phyloP scores from a whole-genome alignment of 345 rosid genomes.

The Firmiana major region DNA sequence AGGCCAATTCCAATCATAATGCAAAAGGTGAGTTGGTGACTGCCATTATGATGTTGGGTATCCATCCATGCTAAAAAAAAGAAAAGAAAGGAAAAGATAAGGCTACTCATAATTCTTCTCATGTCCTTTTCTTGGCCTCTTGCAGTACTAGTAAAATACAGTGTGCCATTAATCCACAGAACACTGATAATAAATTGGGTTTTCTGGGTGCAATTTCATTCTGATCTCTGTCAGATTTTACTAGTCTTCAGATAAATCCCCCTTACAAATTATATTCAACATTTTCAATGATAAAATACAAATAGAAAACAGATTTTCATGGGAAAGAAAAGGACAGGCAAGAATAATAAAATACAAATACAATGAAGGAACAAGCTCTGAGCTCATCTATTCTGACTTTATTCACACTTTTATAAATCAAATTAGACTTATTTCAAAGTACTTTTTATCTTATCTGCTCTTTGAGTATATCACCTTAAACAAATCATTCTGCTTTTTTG shows the following conservation, averaged over 20 bases:
- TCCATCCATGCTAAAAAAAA: not conserved
- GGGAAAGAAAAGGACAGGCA: too few species aligned
- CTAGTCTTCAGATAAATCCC: not conserved
- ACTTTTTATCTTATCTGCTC: not conserved
- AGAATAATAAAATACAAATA: not conserved
- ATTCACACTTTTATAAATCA: not conserved
- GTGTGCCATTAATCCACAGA: constrained; percentile 8
- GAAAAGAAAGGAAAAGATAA: not conserved
- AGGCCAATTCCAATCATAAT: not conserved
- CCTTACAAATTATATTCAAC: not conserved
- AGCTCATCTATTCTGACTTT: not conserved
- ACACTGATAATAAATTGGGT: not conserved
- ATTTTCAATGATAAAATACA: not conserved
- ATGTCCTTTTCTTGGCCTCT: not conserved
- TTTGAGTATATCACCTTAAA: too few species aligned
- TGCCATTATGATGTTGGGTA: not conserved
- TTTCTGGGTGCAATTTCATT: not conserved
- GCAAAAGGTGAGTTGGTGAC: not conserved
- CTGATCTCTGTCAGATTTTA: not conserved
- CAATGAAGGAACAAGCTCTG: not conserved
- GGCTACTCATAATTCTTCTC: not conserved
- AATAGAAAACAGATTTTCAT: too few species aligned
- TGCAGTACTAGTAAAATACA: not conserved
- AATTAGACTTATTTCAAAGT: not conserved
- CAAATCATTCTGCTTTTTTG: too few species aligned